phyloP scores from a whole-genome alignment of 2,329 filamentous ascomycete species.

The Fusarium sterilihyphosum region DNA sequence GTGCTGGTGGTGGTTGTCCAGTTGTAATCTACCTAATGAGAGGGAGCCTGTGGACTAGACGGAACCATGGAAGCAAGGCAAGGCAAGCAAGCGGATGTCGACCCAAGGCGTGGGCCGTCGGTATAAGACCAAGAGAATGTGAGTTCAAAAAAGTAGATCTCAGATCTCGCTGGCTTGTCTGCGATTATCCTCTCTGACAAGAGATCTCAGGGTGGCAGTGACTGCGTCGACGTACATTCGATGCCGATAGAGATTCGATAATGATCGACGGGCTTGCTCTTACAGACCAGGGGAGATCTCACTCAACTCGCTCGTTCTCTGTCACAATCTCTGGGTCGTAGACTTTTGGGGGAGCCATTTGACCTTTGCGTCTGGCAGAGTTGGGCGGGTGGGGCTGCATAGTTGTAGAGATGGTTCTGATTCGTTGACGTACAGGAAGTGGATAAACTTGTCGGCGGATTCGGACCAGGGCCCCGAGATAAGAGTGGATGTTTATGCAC shows the following conservation, averaged over 20 bases:
- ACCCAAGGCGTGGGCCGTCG: slow-evolving; percentile 10
- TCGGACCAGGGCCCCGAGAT: slow-evolving; percentile 25
- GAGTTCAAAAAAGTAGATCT: slow-evolving; percentile 20
- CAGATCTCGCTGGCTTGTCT: slow-evolving; percentile 9
- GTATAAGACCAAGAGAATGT: neutral
- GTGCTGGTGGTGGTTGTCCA: slow-evolving; percentile 13
- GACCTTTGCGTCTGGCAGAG: slow-evolving; percentile 22
- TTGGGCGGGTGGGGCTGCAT: slow-evolving; percentile 19
- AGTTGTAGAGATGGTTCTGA: slow-evolving; percentile 1
- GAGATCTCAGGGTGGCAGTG: slow-evolving; percentile 2
- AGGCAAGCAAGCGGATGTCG: slow-evolving; percentile 22
- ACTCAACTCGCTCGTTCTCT: slow-evolving; percentile 20
- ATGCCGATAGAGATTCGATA: neutral
- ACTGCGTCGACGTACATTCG: neutral
- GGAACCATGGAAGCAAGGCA: slow-evolving; percentile 23
- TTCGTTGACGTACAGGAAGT: neutral
- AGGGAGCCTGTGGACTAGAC: slow-evolving; percentile 10
- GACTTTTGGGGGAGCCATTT: slow-evolving; percentile 26
- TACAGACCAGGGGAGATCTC: slow-evolving; percentile 33
- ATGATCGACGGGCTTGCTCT: slow-evolving; percentile 34
- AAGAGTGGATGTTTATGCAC: slow-evolving; percentile 13
- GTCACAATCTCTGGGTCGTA: slow-evolving; percentile 23
- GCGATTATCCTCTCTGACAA: slow-evolving; percentile 1
- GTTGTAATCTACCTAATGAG: slow-evolving; percentile 28
- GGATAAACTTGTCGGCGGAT: slow-evolving; percentile 11